Evolutionary conservation across 2,329 filamentous ascomycete genomes (phyloP).

Genomic region (Tolypocladium cylindrosporum): DNA sequence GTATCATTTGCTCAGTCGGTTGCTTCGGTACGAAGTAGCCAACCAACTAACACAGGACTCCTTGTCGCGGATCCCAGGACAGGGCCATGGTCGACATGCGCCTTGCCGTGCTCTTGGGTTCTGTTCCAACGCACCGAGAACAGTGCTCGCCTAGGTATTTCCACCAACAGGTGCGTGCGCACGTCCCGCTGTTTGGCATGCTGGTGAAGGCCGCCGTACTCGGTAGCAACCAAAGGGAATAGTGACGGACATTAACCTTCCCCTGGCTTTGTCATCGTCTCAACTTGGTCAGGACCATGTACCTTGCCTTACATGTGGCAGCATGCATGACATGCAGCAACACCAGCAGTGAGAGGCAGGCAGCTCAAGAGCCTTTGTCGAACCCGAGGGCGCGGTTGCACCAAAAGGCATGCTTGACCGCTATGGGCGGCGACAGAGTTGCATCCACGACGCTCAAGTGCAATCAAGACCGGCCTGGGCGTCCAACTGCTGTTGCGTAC

Average conservation of each 20-base stretch:
- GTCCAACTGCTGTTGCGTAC: neutral
- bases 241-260: neutral
- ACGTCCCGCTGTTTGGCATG: neutral
- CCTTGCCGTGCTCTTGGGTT: neutral
- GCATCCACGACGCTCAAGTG: neutral
- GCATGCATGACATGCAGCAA: conserved; percentile 12
- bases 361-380: neutral
- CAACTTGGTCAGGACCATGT: neutral
- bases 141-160: neutral
- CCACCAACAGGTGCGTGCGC: neutral
- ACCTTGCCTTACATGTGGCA: conserved; percentile 5
- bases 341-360: conserved; percentile 1
- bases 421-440: conserved; percentile 1
- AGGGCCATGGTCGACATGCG: neutral
- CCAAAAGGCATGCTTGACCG: conserved; percentile 1
- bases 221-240: neutral
- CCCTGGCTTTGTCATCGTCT: neutral
- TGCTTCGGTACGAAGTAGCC: neutral
- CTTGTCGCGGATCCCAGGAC: neutral
- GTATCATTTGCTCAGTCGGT: neutral
- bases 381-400: conserved; percentile 7
- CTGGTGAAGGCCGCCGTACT: neutral
- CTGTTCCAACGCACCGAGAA: neutral
- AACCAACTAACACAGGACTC: neutral
- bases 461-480: neutral